A percentile compares a stretch with the other conserved stretches of the same genome.
Evolutionary conservation across 495 filamentous ascomycete species (phyloP).

Genomic region (Cairneyella variabilis): DNA sequence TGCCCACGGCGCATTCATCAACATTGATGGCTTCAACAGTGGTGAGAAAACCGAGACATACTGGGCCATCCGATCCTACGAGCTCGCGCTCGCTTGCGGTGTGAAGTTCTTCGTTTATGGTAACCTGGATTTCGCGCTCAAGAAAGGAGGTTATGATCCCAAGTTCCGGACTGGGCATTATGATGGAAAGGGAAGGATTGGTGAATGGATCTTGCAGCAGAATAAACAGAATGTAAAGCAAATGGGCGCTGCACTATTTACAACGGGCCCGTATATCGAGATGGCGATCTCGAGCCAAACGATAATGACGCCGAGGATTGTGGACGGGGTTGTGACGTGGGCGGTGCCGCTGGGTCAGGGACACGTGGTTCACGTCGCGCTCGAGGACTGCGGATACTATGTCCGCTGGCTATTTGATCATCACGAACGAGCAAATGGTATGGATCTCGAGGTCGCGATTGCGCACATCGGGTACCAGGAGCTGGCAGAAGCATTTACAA

Average conservation of each 20-base stretch:
- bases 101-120: constrained; percentile 51
- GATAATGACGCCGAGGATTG: constrained; percentile 34
- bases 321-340: constrained; percentile 42
- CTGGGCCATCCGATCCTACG: constrained; percentile 52
- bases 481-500: constrained; percentile 44
- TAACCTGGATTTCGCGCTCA: constrained; percentile 42
- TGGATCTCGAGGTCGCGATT: constrained; percentile 49
- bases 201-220: constrained; percentile 44
- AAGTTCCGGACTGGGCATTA: constrained; percentile 47
- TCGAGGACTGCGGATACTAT: constrained; percentile 52
- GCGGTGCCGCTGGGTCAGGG: constrained; percentile 39
- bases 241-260: constrained; percentile 48
- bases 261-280: constrained; percentile 52
- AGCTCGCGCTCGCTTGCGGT: constrained; percentile 46
- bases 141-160: constrained; percentile 41
- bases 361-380: constrained; percentile 40
- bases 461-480: constrained; percentile 43
- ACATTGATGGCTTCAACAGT: constrained; percentile 49
- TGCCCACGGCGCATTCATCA: constrained; percentile 49
- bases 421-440: constrained; percentile 39
- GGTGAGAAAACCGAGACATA: constrained; percentile 52
- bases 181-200: constrained; percentile 52
- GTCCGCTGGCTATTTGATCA: constrained; percentile 56
- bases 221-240: constrained; percentile 29
- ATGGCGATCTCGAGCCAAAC: constrained; percentile 38